Base-by-base conservation (phyloP, 2,329 filamentous ascomycete genomes). In the Paracoccidioides brasiliensis region DNA sequence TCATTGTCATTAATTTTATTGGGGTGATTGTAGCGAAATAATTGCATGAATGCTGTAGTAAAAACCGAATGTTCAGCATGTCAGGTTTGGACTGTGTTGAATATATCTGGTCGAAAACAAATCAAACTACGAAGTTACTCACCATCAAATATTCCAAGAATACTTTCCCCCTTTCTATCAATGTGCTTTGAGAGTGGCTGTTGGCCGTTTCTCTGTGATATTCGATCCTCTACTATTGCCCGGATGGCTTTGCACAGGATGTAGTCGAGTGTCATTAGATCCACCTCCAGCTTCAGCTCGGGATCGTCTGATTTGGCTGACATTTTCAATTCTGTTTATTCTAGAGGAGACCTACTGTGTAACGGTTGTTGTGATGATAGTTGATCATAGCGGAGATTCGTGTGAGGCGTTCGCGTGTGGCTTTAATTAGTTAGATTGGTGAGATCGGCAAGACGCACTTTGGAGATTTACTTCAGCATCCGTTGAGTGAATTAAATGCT, bases 211-310 rank as follows among this genome's bases (percentile, higher is more conserved):
- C 32, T 50, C 48, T 60, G 43, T 43, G 52, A 55, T 54, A 46
- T 59, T 49, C 54, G 59, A 56, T 70, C 67, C 32, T 68, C 65
- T 38, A 80, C 64, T 4, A 76, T 66, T 42, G 67, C 64, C 22
- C 71, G 64, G 44, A 72, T 75, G 6, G 76, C 70, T 48, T 74
- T 71, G 67, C 73, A 76, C 43, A 76, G 62, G 3, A 81, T 64
- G 60, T 80, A 81, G 62, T 82, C 80, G n/a, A 81, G 67, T 45
- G 81, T 79, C 64, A 79, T 74, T 40, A 74, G 63, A 59, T 82
- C 76, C 12, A 80, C 74, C 15, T 80, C 76, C 28, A 72, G 37
- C 37, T 41, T 44, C 30, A 49, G 33, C 35, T 54, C 53, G 4
- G 30, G 5, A 7, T 49, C 44, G 28, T 42, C 50, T 37, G 14